These are phyloP conservation scores for Cicer cuneatum DNA, from an alignment of 306 rosid genomes.

Conservation along the genomic window DNA sequence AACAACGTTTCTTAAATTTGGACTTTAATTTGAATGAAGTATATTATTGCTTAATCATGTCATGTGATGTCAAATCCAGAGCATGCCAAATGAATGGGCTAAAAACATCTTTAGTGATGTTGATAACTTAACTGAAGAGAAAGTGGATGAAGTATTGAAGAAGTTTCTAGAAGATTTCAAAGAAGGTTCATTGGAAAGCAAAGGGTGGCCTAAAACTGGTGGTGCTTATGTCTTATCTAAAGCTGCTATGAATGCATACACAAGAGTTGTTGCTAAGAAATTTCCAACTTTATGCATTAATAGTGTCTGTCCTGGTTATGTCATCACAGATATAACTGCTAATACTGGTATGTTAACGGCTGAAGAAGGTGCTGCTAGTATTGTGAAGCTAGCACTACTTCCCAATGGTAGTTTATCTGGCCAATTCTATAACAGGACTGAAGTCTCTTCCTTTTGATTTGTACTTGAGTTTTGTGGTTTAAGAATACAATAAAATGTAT, in stretches of 20 bases:
- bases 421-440: constrained; percentile 31
- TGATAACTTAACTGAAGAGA: constrained; percentile 50
- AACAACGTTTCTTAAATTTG: not conserved
- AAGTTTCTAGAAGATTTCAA: constrained; percentile 47
- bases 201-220: constrained; percentile 36
- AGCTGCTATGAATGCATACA: constrained; percentile 53
- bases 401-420: constrained; percentile 48
- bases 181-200: constrained; percentile 44
- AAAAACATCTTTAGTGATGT: constrained; percentile 46
- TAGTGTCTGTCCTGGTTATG: constrained; percentile 50
- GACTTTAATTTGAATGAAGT: not conserved
- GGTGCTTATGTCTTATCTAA: constrained; percentile 48
- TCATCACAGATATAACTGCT: constrained; percentile 46
- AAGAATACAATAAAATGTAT: not conserved
- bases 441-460: not conserved
- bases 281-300: constrained; percentile 44
- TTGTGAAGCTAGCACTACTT: constrained; percentile 46
- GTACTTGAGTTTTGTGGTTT: not conserved
- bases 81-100: constrained; percentile 45
- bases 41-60: constrained; percentile 7
- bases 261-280: constrained; percentile 53
- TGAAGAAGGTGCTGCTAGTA: constrained; percentile 54
- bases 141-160: constrained; percentile 45
- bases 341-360: constrained; percentile 43
- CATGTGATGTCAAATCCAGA: constrained; percentile 22